Conservation (phyloP, 768 basidiomycete species). For the Leucosporidium scottii region DNA sequence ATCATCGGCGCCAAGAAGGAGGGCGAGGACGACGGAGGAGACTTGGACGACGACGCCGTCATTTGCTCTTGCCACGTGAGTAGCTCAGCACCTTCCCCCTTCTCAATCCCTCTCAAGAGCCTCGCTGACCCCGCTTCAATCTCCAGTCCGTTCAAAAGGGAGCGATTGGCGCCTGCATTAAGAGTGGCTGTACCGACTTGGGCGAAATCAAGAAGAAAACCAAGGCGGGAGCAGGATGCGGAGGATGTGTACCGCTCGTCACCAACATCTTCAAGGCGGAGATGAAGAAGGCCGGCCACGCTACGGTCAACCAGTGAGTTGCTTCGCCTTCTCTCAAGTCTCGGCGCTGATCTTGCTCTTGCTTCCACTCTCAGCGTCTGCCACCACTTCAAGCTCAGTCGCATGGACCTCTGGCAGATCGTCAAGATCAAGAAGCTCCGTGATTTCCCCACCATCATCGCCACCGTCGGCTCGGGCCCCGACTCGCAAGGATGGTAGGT, state of each 20-base stretch:
- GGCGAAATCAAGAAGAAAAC: slow-evolving; percentile 57
- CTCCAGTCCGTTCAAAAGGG: slow-evolving; percentile 59
- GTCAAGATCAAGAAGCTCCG: slow-evolving; percentile 58
- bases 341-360: slow-evolving; percentile 18
- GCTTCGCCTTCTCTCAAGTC: not conserved
- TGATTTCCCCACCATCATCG: slow-evolving; percentile 55
- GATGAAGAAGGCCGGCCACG: slow-evolving; percentile 61
- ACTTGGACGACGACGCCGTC: slow-evolving; percentile 64
- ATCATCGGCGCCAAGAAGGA: slow-evolving; percentile 54
- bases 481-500: slow-evolving; percentile 53
- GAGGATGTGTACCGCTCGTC: slow-evolving; percentile 62
- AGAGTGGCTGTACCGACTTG: slow-evolving; percentile 50
- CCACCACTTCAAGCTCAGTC: slow-evolving; percentile 57
- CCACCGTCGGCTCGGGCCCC: slow-evolving; percentile 47
- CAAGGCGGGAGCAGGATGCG: slow-evolving; percentile 60
- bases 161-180: slow-evolving; percentile 50
- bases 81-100: slow-evolving; percentile 1
- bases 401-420: slow-evolving; percentile 61
- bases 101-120: not conserved
- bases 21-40: slow-evolving; percentile 55
- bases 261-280: slow-evolving; percentile 52
- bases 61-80: slow-evolving; percentile 62
- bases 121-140: not conserved
- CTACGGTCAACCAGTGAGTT: slow-evolving; percentile 48
- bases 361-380: slow-evolving; percentile 46